phyloP scores from a whole-genome alignment of 768 basidiomycete genomes.

The Pleurotus platypus region DNA sequence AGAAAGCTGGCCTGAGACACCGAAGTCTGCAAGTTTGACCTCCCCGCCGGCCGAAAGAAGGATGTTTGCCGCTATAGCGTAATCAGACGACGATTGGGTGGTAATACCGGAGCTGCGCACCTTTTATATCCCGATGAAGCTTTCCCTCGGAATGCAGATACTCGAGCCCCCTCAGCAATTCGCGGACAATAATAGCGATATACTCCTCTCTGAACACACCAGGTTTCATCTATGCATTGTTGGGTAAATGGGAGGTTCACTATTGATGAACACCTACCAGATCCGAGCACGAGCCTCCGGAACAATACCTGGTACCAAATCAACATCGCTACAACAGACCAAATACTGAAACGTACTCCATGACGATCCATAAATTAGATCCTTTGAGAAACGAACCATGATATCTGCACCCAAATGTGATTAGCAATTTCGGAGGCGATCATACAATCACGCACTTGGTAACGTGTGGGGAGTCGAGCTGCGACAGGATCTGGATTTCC shows the following conservation, averaged over 20 bases:
- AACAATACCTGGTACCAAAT: slow-evolving; percentile 71
- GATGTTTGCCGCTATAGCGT: slow-evolving; percentile 80
- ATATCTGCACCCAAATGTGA: slow-evolving; percentile 47
- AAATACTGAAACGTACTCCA: slow-evolving; percentile 63
- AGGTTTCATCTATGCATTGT: slow-evolving; percentile 81
- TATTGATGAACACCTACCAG: slow-evolving; percentile 49
- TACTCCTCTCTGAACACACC: slow-evolving; percentile 98
- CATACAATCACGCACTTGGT: slow-evolving; percentile 67
- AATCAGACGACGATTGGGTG: not conserved
- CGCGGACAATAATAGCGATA: slow-evolving; percentile 94
- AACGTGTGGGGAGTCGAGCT: slow-evolving; percentile 93
- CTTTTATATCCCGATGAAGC: slow-evolving; percentile 99
- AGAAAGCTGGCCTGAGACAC: slow-evolving; percentile 95
- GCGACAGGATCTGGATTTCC: slow-evolving; percentile 96
- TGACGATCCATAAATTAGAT: slow-evolving; percentile 97
- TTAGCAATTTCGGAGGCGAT: not conserved
- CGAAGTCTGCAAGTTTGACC: slow-evolving; percentile 98
- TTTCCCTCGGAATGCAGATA: slow-evolving; percentile 97
- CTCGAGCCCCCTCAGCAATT: slow-evolving; percentile 88
- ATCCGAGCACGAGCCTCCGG: slow-evolving; percentile 97
- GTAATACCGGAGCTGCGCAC: slow-evolving; percentile 33
- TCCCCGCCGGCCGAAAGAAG: slow-evolving; percentile 88
- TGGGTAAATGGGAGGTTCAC: slow-evolving; percentile 10
- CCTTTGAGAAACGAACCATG: slow-evolving; percentile 96
- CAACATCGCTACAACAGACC: not conserved